Conservation (phyloP, 2,329 filamentous ascomycete genomes). For the Pseudocercospora fijiensis region DNA sequence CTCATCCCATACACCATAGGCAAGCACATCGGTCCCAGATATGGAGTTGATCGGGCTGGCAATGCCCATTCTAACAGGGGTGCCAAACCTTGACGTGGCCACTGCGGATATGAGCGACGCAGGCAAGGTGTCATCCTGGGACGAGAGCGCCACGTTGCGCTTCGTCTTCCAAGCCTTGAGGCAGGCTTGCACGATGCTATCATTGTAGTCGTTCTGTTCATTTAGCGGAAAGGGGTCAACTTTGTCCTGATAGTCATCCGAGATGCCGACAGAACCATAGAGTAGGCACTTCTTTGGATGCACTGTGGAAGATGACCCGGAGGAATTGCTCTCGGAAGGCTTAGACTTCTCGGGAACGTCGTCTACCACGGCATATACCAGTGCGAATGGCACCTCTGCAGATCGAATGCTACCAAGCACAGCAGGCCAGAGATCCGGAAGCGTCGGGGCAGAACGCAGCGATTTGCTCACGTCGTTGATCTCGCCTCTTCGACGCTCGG, state of each 20-base stretch:
- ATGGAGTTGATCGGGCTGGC: slow-evolving; percentile 42
- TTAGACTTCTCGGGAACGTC: slow-evolving; percentile 18
- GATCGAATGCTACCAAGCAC: slow-evolving; percentile 24
- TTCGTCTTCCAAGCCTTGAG: slow-evolving; percentile 35
- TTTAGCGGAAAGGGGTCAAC: slow-evolving; percentile 29
- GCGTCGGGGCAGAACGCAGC: slow-evolving; percentile 17
- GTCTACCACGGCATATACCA: slow-evolving; percentile 31
- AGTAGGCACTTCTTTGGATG: slow-evolving; percentile 28
- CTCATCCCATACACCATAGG: slow-evolving; percentile 43
- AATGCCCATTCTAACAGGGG: slow-evolving; percentile 38
- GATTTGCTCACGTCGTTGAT: slow-evolving; percentile 25
- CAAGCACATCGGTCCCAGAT: slow-evolving; percentile 39
- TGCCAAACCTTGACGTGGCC: slow-evolving; percentile 39
- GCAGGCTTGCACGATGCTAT: slow-evolving; percentile 33
- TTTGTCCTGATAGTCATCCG: slow-evolving; percentile 27
- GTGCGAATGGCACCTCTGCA: slow-evolving; percentile 32
- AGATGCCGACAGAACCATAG: slow-evolving; percentile 32
- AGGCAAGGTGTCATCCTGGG: slow-evolving; percentile 35
- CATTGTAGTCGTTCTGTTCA: slow-evolving; percentile 5
- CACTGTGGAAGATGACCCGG: slow-evolving; percentile 9
- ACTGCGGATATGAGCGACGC: slow-evolving; percentile 32
- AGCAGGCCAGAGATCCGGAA: slow-evolving; percentile 30
- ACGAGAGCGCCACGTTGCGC: slow-evolving; percentile 35
- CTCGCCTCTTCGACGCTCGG: slow-evolving; percentile 24
- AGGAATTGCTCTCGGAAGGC: slow-evolving; percentile 10